Evolutionary conservation across 306 rosid species (phyloP).

Genomic region (Amphicarpaea edgeworthii): DNA sequence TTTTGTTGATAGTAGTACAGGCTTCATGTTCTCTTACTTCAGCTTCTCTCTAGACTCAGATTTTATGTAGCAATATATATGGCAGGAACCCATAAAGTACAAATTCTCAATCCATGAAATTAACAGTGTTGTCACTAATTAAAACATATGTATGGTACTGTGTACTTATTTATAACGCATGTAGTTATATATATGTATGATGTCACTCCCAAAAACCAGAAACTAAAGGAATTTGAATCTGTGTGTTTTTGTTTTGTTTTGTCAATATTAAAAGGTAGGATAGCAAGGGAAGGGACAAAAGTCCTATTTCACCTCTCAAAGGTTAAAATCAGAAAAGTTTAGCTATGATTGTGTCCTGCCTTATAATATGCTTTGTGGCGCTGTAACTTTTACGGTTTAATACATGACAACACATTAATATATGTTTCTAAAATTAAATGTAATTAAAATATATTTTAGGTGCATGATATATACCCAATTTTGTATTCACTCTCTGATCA

Average conservation of each 20-base stretch:
- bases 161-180: neutral
- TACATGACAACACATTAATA: neutral
- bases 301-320: constrained; percentile 4
- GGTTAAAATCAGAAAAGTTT: neutral
- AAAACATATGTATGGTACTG: neutral
- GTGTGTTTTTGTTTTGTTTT: constrained; percentile 7
- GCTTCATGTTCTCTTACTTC: constrained; percentile 37
- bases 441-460: too few species aligned
- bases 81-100: neutral
- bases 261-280: neutral
- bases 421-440: too few species aligned
- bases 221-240: neutral
- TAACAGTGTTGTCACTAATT: neutral
- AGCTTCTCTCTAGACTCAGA: neutral
- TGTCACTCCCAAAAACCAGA: constrained; percentile 4
- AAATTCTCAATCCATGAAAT: neutral
- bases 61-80: neutral
- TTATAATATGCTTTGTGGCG: neutral
- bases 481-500: too few species aligned
- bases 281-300: neutral
- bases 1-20: neutral
- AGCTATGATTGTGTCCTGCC: neutral
- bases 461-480: too few species aligned
- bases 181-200: neutral
- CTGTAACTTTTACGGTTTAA: neutral